Evolutionary conservation across 805 yeast species (phyloP), one percentile per base, ranked within the genome.

Genomic region (Zygotorulaspora chibaensis): DNA sequence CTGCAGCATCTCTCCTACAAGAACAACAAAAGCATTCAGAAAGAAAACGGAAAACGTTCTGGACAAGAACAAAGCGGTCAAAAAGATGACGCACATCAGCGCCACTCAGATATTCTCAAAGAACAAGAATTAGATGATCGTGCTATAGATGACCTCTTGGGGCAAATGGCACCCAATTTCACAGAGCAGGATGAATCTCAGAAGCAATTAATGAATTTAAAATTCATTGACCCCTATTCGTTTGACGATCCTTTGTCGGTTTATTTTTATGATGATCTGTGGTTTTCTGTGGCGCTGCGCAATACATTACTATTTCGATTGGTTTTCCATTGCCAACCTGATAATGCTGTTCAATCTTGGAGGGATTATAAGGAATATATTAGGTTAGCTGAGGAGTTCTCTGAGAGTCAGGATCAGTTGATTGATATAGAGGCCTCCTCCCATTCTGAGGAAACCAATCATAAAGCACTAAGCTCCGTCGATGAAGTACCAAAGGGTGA

Each of bases 271-370:
- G 90, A 86, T 55, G 96, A 88, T 55, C 63, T 83, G 7, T 91
- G 96, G 96, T 77, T 74, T 61, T 83, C 83, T 4, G 80, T 79
- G 57, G 97, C 99, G 0, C 70, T 84, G 43, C 75, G 90, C 56
- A 93, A 93, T 59, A 88, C 98, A 0, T 73, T 78, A 48, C 69
- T 95, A 1, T 93, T 78, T 69, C 74, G 96, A 50, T 72, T 84
- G 63, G 86, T 93, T 1, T 93, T 93, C 75, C 90, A 90, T 53
- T 81, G 87, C 51, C 99, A 95, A 61, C 99, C 99, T 0, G 99
- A 93, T 65, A 88, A 91, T 62, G 73, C 79, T 6, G 98, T 91
- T n/a, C 74, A 74, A 18, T 77, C 89, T 0, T 93, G 99, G 99
- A 77, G 77, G 46, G 96, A 88, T 46, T 93, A 88, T 64, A 90